Base-by-base conservation (phyloP, 1,139 yeast species). In the Protomyces lactucae-debilis region DNA sequence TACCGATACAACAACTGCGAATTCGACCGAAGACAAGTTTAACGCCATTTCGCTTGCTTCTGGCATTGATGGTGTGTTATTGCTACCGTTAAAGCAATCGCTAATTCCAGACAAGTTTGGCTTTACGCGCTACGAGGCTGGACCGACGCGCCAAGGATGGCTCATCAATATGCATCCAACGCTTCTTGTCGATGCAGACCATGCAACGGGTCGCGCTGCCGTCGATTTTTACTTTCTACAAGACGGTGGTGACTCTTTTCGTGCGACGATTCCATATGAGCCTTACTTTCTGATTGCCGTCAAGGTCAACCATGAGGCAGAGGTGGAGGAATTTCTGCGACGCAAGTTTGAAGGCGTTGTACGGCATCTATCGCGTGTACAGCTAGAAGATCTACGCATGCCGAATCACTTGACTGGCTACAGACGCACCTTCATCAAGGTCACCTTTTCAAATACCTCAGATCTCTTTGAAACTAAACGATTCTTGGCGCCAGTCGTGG, bases 161-260 rank as follows among this genome's bases (percentile, higher is more conserved):
- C 78, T 92, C 65, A 82, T 87, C 48, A 92, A 92, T 72, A 89
- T 92, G 78, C 77, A 74, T 66, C 78, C 87, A 73, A 82, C 89
- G 1, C 82, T 86, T 0, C 75, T 86, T 8, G 83, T 85, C 18
- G 78, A 83, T 37, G 82, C 81, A 9, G 85, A 83, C 35, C 78
- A 80, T 57, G 73, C 82, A 18, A 78, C 84, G 2, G 95, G 95
- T 9, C 79, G 83, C 57, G 83, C 97, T 0, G 99, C 93, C 3
- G 97, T 93, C 3, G 98, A 93, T 72, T 91, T 88, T 75, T 95
- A 95, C 74, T 95, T 95, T 70, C 77, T 95, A n/a, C 98, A 93
- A 73, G 97, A 90, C 72, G 97, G 92, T 76, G 99, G 99, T 54
- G 99, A 98, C 2, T 85, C 89, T 46, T 95, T 95, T 78, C 93